phyloP scores from a whole-genome alignment of 306 rosid species.

The Ochetophila trinervis region DNA sequence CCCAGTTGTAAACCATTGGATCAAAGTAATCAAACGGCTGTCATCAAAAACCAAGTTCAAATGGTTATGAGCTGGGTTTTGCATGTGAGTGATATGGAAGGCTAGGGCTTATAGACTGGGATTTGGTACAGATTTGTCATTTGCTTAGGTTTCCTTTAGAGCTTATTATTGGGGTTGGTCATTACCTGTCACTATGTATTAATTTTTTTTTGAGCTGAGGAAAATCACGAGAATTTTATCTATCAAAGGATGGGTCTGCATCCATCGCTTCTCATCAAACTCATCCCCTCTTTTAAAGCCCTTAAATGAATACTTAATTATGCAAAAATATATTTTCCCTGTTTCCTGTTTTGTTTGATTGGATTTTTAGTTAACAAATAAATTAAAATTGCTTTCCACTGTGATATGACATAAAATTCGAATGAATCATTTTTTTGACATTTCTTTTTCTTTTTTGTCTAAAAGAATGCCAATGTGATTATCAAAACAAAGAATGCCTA shows the following conservation, averaged over 20 bases:
- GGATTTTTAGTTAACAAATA: too few species aligned
- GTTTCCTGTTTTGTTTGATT: too few species aligned
- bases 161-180: constrained; percentile 12
- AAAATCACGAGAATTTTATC: constrained; percentile 13
- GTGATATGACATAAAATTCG: too few species aligned
- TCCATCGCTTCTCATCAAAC: background rate
- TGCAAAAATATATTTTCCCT: constrained; percentile 11
- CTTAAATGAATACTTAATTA: constrained; percentile 15
- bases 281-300: background rate
- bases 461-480: too few species aligned
- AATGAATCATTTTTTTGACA: too few species aligned
- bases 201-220: constrained; percentile 9
- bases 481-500: too few species aligned
- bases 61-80: too few species aligned
- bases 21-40: too few species aligned
- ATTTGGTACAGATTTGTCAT: background rate
- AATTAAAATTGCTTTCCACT: too few species aligned
- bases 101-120: background rate
- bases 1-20: too few species aligned
- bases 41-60: too few species aligned
- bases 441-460: too few species aligned
- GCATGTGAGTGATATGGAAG: background rate
- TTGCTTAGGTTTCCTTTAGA: constrained; percentile 7
- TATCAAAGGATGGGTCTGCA: constrained; percentile 18
- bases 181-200: constrained; percentile 17